Evolutionary conservation across 2,329 filamentous ascomycete species (phyloP).

Genomic region (Emergomyces orientalis): DNA sequence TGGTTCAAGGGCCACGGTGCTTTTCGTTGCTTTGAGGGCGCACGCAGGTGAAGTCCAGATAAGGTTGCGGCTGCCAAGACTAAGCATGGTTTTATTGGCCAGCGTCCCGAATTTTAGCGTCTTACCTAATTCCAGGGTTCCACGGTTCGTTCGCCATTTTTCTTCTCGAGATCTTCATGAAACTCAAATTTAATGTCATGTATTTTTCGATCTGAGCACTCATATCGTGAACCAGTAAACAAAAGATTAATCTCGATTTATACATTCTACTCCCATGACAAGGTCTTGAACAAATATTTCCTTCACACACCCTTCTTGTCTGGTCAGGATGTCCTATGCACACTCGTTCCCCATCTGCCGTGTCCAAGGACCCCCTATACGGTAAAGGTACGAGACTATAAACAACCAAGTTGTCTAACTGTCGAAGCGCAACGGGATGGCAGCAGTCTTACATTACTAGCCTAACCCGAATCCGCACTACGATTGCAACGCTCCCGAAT

Average conservation of each 20-base stretch:
- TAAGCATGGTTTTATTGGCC: background rate
- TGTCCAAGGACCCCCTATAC: background rate
- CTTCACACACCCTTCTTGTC: background rate
- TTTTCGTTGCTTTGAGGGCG: too few species aligned
- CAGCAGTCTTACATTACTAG: background rate
- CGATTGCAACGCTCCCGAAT: too few species aligned
- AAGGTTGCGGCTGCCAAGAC: background rate
- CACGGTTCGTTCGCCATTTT: too few species aligned
- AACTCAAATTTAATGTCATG: too few species aligned
- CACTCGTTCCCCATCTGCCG: background rate
- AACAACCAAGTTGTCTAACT: background rate
- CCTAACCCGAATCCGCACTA: background rate
- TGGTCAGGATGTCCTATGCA: background rate
- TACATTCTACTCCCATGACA: background rate
- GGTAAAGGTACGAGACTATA: background rate
- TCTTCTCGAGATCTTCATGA: too few species aligned
- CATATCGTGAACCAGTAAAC: too few species aligned
- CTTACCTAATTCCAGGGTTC: background rate
- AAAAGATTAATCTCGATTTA: too few species aligned
- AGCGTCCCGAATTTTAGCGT: background rate
- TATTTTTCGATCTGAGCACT: too few species aligned
- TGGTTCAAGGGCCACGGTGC: too few species aligned
- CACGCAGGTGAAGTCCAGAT: background rate
- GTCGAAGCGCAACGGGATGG: background rate
- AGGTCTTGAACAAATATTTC: background rate